These are phyloP conservation scores for Pyrenochaeta sp. DNA, from an alignment of 2,329 filamentous ascomycete genomes.

Conservation along the genomic window DNA sequence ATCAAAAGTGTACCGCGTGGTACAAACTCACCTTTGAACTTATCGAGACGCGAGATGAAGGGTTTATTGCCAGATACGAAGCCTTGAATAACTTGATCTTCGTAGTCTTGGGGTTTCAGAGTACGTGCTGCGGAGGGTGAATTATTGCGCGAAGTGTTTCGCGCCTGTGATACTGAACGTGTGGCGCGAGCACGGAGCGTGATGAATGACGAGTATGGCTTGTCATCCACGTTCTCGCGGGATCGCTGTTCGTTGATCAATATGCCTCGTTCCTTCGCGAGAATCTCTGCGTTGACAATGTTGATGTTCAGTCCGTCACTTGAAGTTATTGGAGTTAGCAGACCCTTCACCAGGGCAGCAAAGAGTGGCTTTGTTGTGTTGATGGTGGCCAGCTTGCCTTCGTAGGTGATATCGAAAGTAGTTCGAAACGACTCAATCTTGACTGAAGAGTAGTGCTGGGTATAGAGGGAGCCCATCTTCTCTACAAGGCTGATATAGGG, in stretches of 20 bases:
- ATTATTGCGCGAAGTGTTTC: constrained; percentile 34
- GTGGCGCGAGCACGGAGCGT: constrained; percentile 68
- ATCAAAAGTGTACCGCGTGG: constrained; percentile 80
- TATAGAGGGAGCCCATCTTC: constrained; percentile 81
- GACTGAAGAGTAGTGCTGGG: constrained; percentile 71
- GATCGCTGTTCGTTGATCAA: constrained; percentile 77
- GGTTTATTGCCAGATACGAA: constrained; percentile 71
- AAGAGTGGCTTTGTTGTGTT: constrained; percentile 81
- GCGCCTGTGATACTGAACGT: constrained; percentile 44
- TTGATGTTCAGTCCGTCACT: constrained; percentile 75
- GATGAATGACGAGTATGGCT: constrained; percentile 74
- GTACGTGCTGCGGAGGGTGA: constrained; percentile 35
- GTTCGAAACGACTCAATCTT: constrained; percentile 62
- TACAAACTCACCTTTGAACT: constrained; percentile 77
- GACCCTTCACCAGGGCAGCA: constrained; percentile 79
- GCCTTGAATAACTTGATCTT: constrained; percentile 68
- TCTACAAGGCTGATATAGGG: constrained; percentile 80
- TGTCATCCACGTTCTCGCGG: constrained; percentile 66
- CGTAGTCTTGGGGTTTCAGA: constrained; percentile 19
- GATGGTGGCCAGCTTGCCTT: constrained; percentile 75
- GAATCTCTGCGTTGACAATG: constrained; percentile 80
- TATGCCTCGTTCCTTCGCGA: constrained; percentile 80
- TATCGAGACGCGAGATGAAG: constrained; percentile 76
- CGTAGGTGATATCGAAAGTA: constrained; percentile 79
- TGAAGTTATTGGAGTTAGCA: constrained; percentile 74